A percentile compares a stretch with the other conserved stretches of the same genome.
Evolutionary conservation across 2,329 filamentous ascomycete genomes (phyloP).

Genomic region (Botryotinia calthae): DNA sequence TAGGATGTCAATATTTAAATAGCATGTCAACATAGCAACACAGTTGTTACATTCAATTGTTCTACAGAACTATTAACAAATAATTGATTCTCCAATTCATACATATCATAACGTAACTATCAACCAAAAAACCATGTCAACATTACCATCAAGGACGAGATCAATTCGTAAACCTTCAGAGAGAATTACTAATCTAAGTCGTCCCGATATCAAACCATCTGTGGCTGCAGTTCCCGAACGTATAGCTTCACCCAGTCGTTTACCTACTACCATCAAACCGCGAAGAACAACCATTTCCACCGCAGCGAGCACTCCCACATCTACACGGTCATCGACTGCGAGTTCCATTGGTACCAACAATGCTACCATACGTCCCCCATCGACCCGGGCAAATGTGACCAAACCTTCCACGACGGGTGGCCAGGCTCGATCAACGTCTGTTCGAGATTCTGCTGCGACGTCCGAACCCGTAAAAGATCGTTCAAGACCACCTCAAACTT

Average conservation of each 20-base stretch:
- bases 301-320: conserved; percentile 3
- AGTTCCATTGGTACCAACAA: conserved; percentile 28
- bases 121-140: conserved; percentile 26
- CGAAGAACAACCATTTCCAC: conserved; percentile 29
- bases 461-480: conserved; percentile 22
- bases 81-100: background rate
- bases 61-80: background rate
- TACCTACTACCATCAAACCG: conserved; percentile 33
- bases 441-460: conserved; percentile 18
- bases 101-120: background rate
- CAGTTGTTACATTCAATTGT: background rate
- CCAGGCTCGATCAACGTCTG: conserved; percentile 32
- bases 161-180: conserved; percentile 34
- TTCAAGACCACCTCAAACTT: conserved; percentile 24
- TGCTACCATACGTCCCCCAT: conserved; percentile 32
- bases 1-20: conserved; percentile 1
- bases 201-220: conserved; percentile 12
- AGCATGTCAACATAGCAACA: background rate
- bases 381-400: conserved; percentile 27
- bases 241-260: conserved; percentile 35
- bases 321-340: conserved; percentile 29
- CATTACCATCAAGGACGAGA: conserved; percentile 31
- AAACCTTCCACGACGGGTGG: conserved; percentile 27
- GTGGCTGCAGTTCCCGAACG: background rate
- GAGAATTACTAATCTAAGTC: conserved; percentile 21